Percentiles rank a stretch among this genome's conserved stretches.
phyloP scores from a whole-genome alignment of 306 rosid species.

The Medicago truncatula region MtrunA17r5.0-ANR NC_053042.1:34320001-34320500 shows the following conservation, averaged over 20 bases:
- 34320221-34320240: slow-evolving; percentile 44
- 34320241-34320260: slow-evolving; percentile 35
- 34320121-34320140: slow-evolving; percentile 40
- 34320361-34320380: slow-evolving; percentile 24
- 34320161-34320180: slow-evolving; percentile 35
- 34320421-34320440: slow-evolving; percentile 69
- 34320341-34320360: slow-evolving; percentile 46
- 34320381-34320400: slow-evolving; percentile 57
- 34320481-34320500: slow-evolving; percentile 48
- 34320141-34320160: slow-evolving; percentile 36
- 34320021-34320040: slow-evolving; percentile 35
- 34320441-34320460: slow-evolving; percentile 82
- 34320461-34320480: slow-evolving; percentile 46
- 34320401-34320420: slow-evolving; percentile 49
- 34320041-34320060: not conserved
- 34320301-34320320: slow-evolving; percentile 28
- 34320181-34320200: slow-evolving; percentile 40
- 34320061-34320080: slow-evolving; percentile 37
- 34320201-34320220: slow-evolving; percentile 40
- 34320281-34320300: slow-evolving; percentile 41
- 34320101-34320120: slow-evolving; percentile 45
- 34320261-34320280: slow-evolving; percentile 40
- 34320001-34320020: slow-evolving; percentile 41
- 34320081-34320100: slow-evolving; percentile 38
- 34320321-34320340: slow-evolving; percentile 40